Conservation (phyloP, 306 rosid species). For the Erythrophleum fordii region DNA sequence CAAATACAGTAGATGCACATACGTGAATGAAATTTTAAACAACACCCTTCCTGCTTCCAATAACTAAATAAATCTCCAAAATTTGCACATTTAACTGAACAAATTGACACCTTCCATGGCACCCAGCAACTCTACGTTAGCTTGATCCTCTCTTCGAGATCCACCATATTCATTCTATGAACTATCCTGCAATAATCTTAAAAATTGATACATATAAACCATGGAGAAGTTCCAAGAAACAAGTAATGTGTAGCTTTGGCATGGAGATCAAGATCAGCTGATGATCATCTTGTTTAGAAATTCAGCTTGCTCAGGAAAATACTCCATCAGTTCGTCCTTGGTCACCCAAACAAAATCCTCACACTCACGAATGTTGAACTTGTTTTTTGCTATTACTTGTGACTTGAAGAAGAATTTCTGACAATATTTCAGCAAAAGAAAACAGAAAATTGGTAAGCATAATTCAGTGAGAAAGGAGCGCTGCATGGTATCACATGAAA, state of each 20-base stretch:
- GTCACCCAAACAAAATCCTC: conserved; percentile 92
- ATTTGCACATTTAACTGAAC: conserved; percentile 4
- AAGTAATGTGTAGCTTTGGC: neutral
- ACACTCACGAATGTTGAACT: conserved; percentile 58
- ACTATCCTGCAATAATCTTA: conserved; percentile 27
- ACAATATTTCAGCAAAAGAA: conserved; percentile 31
- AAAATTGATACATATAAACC: conserved; percentile 13
- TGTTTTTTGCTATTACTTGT: conserved; percentile 81
- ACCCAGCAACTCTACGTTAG: conserved; percentile 1
- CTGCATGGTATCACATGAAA: neutral
- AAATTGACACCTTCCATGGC: conserved; percentile 23
- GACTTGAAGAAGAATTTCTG: conserved; percentile 92
- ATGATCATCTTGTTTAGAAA: conserved; percentile 83
- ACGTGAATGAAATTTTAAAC: neutral
- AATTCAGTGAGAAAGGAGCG: conserved; percentile 16
- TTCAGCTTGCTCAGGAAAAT: conserved; percentile 80
- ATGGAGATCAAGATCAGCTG: conserved; percentile 51
- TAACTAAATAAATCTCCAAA: conserved; percentile 11
- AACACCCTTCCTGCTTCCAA: conserved; percentile 16
- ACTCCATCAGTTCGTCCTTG: conserved; percentile 83
- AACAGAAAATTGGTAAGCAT: conserved; percentile 5
- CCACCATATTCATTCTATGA: conserved; percentile 1
- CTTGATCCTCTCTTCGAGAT: conserved; percentile 26
- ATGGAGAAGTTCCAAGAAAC: neutral
- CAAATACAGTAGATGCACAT: conserved; percentile 15